phyloP scores from a whole-genome alignment of 306 rosid genomes.

The Luffa aegyptiaca region DNA sequence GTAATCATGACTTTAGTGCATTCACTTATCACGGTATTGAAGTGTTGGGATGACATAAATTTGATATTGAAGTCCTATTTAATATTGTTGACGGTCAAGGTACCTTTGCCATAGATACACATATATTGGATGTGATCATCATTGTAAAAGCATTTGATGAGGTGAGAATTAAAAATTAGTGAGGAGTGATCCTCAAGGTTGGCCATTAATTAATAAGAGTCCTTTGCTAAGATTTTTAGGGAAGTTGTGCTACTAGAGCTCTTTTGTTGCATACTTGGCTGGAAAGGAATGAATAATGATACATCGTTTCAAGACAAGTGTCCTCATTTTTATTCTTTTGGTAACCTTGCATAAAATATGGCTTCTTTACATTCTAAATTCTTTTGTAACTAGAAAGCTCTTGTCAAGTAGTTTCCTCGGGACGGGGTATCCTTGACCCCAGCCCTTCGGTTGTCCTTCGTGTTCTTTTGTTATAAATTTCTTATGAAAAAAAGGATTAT shows the following conservation, averaged over 20 bases:
- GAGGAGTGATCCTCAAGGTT: not conserved
- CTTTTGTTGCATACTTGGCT: too few species aligned
- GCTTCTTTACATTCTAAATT: too few species aligned
- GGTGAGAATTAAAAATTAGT: not conserved
- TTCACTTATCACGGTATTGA: not conserved
- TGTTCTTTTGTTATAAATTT: too few species aligned
- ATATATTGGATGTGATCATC: not conserved
- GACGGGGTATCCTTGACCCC: too few species aligned
- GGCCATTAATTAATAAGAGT: not conserved
- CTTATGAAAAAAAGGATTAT: not conserved
- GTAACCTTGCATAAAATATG: too few species aligned
- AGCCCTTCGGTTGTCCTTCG: too few species aligned
- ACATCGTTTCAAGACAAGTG: too few species aligned
- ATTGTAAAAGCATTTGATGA: not conserved
- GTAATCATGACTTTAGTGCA: not conserved
- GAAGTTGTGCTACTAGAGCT: too few species aligned
- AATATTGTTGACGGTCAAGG: not conserved
- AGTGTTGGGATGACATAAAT: not conserved
- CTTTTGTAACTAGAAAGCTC: too few species aligned
- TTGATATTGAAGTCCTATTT: not conserved
- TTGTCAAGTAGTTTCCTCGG: too few species aligned
- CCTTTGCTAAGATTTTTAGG: not conserved
- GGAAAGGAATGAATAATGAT: too few species aligned
- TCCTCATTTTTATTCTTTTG: too few species aligned
- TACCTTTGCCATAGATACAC: not conserved